Conservation (phyloP, 768 basidiomycete genomes). For the Phlebiopsis flavidoalba region DNA sequence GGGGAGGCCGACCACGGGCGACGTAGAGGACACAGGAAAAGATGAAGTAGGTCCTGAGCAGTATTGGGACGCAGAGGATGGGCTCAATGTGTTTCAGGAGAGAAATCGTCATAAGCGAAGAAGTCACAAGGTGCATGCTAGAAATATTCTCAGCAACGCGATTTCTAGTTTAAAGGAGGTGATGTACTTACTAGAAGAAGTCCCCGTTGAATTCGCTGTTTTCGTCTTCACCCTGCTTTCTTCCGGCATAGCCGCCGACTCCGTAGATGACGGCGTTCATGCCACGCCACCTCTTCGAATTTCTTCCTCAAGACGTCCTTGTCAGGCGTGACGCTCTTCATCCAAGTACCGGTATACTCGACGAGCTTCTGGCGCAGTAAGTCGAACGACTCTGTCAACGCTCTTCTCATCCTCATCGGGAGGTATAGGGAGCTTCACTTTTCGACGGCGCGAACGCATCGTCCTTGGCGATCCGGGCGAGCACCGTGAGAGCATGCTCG, state of each 20-base stretch:
- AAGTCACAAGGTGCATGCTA: slow-evolving; percentile 66
- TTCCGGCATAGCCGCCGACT: slow-evolving; percentile 49
- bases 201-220: slow-evolving; percentile 43
- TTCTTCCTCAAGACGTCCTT: slow-evolving; percentile 40
- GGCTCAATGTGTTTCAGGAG: slow-evolving; percentile 31
- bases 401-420: background rate
- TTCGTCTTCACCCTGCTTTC: slow-evolving; percentile 15
- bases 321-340: slow-evolving; percentile 11
- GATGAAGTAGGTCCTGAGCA: slow-evolving; percentile 58
- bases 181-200: slow-evolving; percentile 47
- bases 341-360: slow-evolving; percentile 18
- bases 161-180: background rate
- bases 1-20: slow-evolving; percentile 45
- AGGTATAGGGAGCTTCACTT: slow-evolving; percentile 5
- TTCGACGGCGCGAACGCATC: slow-evolving; percentile 19
- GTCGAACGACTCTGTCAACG: slow-evolving; percentile 12
- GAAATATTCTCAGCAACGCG: background rate
- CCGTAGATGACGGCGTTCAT: slow-evolving; percentile 49
- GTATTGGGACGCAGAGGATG: slow-evolving; percentile 35
- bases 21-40: slow-evolving; percentile 49
- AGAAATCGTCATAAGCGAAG: slow-evolving; percentile 55
- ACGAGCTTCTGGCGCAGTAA: slow-evolving; percentile 13
- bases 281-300: slow-evolving; percentile 62
- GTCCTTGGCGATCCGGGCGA: slow-evolving; percentile 52
- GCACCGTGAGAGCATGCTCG: slow-evolving; percentile 45